phyloP scores from a whole-genome alignment of 495 filamentous ascomycete genomes.

The Thozetella sp. region DNA sequence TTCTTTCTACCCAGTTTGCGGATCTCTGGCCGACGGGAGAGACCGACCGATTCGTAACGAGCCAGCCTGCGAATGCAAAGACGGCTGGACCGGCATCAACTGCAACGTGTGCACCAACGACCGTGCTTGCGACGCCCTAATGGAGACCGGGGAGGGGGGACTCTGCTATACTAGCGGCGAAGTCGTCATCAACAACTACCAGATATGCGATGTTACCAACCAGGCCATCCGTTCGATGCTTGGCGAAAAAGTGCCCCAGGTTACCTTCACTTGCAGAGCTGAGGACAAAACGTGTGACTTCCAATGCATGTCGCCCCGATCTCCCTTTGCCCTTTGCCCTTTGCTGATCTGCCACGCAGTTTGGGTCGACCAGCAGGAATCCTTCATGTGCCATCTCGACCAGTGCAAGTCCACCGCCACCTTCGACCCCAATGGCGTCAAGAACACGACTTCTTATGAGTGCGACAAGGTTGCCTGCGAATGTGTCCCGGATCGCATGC shows the following conservation, averaged over 20 bases:
- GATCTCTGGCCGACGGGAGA: conserved; percentile 77
- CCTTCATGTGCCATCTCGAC: conserved; percentile 91
- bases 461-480: conserved; percentile 84
- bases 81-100: conserved; percentile 98
- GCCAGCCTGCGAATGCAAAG: conserved; percentile 79
- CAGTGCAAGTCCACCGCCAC: conserved; percentile 74
- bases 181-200: conserved; percentile 90
- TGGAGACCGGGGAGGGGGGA: conserved; percentile 74
- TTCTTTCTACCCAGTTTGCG: conserved; percentile 61
- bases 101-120: conserved; percentile 93
- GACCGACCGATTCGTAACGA: conserved; percentile 71
- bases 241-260: conserved; percentile 81
- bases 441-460: conserved; percentile 81
- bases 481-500: conserved; percentile 88
- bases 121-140: conserved; percentile 80
- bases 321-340: neutral
- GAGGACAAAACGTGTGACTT: conserved; percentile 80
- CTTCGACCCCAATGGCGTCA: conserved; percentile 55
- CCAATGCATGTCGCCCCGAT: conserved; percentile 72
- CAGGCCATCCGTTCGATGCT: conserved; percentile 85
- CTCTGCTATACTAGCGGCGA: conserved; percentile 92
- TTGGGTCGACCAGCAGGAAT: conserved; percentile 92
- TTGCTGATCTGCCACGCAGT: conserved; percentile 57
- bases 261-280: conserved; percentile 89
- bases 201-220: conserved; percentile 98